phyloP scores from a whole-genome alignment of 2,329 filamentous ascomycete species.

The Pseudogymnoascus sp. region DNA sequence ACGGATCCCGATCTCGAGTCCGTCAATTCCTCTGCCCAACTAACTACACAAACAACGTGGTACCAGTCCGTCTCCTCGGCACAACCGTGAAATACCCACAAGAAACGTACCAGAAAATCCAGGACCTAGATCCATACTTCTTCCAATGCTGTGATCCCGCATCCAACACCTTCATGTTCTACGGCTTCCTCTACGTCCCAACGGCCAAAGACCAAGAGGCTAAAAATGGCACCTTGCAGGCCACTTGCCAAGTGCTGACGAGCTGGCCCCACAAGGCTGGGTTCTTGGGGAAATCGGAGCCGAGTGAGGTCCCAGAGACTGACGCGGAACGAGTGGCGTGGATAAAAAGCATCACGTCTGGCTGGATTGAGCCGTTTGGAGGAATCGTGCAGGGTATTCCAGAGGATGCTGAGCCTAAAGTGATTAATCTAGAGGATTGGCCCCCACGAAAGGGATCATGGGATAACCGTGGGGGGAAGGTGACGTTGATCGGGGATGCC shows the following conservation, averaged over 20 bases:
- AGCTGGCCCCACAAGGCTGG: constrained; percentile 36
- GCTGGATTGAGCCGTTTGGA: constrained; percentile 31
- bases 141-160: constrained; percentile 35
- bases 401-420: constrained; percentile 27
- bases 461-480: constrained; percentile 27
- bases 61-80: constrained; percentile 29
- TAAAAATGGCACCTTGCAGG: constrained; percentile 24
- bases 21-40: constrained; percentile 28
- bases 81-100: constrained; percentile 28
- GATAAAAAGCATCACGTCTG: constrained; percentile 28
- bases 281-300: constrained; percentile 27
- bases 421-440: constrained; percentile 32
- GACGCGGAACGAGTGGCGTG: constrained; percentile 28
- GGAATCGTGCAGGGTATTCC: constrained; percentile 30
- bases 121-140: constrained; percentile 34
- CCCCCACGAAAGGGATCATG: constrained; percentile 27
- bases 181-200: constrained; percentile 35
- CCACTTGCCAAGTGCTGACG: constrained; percentile 33
- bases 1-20: constrained; percentile 36
- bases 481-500: constrained; percentile 38
- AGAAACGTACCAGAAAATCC: constrained; percentile 26
- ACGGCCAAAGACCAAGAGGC: constrained; percentile 26
- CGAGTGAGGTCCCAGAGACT: constrained; percentile 27
- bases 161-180: constrained; percentile 34
- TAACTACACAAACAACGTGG: constrained; percentile 13